phyloP scores from a whole-genome alignment of 495 filamentous ascomycete species.

The Apiosordaria backusii region DNA sequence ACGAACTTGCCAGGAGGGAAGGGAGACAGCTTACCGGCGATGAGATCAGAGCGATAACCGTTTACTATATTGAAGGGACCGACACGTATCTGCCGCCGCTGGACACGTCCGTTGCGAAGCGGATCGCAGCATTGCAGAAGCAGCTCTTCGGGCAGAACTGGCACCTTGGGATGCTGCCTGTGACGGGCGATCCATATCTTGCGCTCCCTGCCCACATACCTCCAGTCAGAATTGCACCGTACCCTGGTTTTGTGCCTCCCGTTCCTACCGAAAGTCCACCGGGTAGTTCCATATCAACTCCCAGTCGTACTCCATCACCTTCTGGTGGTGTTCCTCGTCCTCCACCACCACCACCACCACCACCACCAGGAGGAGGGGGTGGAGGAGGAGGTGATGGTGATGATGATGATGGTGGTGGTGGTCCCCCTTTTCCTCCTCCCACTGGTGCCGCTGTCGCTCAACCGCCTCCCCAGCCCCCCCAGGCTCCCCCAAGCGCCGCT shows the following conservation, averaged over 20 bases:
- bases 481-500: too few species aligned
- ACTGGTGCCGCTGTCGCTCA: neutral
- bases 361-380: neutral
- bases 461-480: too few species aligned
- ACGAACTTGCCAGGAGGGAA: neutral
- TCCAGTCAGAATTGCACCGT: neutral
- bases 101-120: neutral
- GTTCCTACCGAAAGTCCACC: neutral
- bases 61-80: neutral
- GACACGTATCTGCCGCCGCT: neutral
- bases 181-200: neutral
- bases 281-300: too few species aligned
- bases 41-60: neutral
- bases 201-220: neutral
- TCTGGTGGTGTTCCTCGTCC: too few species aligned
- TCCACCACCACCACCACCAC: too few species aligned
- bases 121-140: neutral
- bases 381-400: neutral
- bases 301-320: neutral
- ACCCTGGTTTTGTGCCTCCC: neutral
- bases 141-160: neutral
- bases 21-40: too few species aligned
- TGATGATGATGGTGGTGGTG: too few species aligned
- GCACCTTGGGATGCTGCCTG: neutral
- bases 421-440: too few species aligned